phyloP scores from a whole-genome alignment of 2,329 filamentous ascomycete species.

The Clonostachys rhizophaga region DNA sequence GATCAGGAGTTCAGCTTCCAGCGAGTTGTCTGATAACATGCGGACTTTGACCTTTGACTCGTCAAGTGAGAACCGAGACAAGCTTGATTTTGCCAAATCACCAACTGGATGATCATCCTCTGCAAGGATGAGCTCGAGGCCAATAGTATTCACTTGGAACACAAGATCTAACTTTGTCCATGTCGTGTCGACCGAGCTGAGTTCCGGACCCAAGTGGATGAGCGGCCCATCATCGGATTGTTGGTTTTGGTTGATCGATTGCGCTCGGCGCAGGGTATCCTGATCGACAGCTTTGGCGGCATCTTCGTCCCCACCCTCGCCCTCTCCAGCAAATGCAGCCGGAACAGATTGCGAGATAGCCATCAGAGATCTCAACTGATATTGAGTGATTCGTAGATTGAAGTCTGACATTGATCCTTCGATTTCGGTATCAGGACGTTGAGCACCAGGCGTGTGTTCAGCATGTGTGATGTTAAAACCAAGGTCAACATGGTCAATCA shows the following conservation, averaged over 20 bases:
- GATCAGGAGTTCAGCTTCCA: constrained; percentile 91
- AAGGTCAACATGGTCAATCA: constrained; percentile 95
- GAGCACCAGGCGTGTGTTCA: constrained; percentile 72
- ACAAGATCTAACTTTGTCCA: constrained; percentile 94
- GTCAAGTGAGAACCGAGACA: constrained; percentile 93
- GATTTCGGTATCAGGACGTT: constrained; percentile 87
- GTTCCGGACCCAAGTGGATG: constrained; percentile 63
- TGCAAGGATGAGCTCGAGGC: constrained; percentile 80
- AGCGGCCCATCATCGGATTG: constrained; percentile 31
- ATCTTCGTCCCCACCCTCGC: constrained; percentile 70
- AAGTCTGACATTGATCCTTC: constrained; percentile 90
- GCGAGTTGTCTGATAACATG: constrained; percentile 85
- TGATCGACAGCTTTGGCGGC: constrained; percentile 69
- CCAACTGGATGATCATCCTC: constrained; percentile 73
- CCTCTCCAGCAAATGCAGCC: constrained; percentile 66
- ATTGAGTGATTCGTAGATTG: constrained; percentile 84
- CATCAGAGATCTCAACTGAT: constrained; percentile 84
- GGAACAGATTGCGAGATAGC: constrained; percentile 87
- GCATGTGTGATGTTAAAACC: constrained; percentile 89
- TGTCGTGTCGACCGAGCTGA: constrained; percentile 61
- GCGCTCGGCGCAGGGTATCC: constrained; percentile 42
- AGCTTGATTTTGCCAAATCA: constrained; percentile 70
- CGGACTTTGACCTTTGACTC: constrained; percentile 87
- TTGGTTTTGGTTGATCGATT: constrained; percentile 30
- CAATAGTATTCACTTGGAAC: constrained; percentile 84